Conservation (phyloP, 2,329 filamentous ascomycete species). For the Sordariomycetes sp. region DNA sequence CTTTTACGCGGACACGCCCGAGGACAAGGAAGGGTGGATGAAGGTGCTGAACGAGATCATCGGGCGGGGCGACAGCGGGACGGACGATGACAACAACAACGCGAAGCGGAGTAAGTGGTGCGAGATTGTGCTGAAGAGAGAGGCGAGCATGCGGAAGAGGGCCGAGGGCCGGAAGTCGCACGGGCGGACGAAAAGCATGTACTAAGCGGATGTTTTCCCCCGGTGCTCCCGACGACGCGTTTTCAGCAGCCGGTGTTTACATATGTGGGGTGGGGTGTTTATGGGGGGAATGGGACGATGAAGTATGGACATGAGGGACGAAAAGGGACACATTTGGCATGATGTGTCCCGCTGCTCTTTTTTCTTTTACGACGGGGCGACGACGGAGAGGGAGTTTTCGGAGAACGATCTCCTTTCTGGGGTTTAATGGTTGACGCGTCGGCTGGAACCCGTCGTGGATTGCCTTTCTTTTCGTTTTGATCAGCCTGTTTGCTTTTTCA, state of each 20-base stretch:
- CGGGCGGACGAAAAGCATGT: conserved; percentile 45
- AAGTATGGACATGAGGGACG: not conserved
- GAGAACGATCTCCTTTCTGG: not conserved
- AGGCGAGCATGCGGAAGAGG: conserved; percentile 43
- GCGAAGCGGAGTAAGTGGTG: conserved; percentile 48
- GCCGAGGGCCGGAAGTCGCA: conserved; percentile 38
- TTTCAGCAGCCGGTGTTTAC: too few relatives aligned
- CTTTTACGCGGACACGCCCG: conserved; percentile 85
- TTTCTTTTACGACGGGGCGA: not conserved
- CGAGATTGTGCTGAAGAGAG: conserved; percentile 50
- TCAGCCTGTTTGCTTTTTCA: not conserved
- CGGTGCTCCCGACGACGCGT: too few relatives aligned
- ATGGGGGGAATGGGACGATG: not conserved
- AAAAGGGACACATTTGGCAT: conserved; percentile 4
- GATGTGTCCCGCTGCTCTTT: not conserved
- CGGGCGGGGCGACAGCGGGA: conserved; percentile 33
- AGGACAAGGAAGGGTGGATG: conserved; percentile 93
- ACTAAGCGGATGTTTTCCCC: conserved; percentile 11
- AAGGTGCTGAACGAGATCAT: conserved; percentile 64
- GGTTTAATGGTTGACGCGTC: not conserved
- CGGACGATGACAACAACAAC: conserved; percentile 27
- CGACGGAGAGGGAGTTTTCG: not conserved
- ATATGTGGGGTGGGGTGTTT: too few relatives aligned
- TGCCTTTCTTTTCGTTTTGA: not conserved
- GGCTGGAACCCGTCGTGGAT: not conserved